Evolutionary conservation across 805 yeast genomes (phyloP).

Genomic region (Saccharomyces eubayanus): DNA sequence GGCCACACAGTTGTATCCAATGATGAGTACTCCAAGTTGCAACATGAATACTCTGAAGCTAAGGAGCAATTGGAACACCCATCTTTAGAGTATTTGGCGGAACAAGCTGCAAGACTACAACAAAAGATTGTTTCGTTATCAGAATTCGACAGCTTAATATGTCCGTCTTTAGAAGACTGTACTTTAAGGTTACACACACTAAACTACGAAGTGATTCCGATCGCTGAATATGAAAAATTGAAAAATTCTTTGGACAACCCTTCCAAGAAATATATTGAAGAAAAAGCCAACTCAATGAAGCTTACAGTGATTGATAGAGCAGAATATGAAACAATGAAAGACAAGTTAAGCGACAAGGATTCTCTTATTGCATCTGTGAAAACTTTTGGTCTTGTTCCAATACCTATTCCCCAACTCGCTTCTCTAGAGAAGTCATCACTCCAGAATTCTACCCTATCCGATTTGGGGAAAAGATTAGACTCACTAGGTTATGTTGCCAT

Average conservation of each 20-base stretch:
- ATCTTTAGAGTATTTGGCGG: slow-evolving; percentile 4
- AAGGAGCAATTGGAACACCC: slow-evolving; percentile 2
- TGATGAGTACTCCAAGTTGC: slow-evolving; percentile 7
- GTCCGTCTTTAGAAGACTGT: neutral
- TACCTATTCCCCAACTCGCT: slow-evolving; percentile 10
- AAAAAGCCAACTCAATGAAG: slow-evolving; percentile 15
- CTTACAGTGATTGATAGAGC: slow-evolving; percentile 10
- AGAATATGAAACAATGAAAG: slow-evolving; percentile 8
- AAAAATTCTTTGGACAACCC: slow-evolving; percentile 18
- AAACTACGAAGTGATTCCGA: neutral
- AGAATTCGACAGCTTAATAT: neutral
- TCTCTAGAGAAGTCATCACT: slow-evolving; percentile 5
- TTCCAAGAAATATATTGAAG: slow-evolving; percentile 9
- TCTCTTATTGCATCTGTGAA: slow-evolving; percentile 8
- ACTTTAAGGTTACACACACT: neutral
- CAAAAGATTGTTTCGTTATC: neutral
- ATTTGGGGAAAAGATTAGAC: slow-evolving; percentile 6
- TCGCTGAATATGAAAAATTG: slow-evolving; percentile 12
- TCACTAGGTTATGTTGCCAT: slow-evolving; percentile 11
- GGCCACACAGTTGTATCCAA: slow-evolving; percentile 5
- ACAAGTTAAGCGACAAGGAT: slow-evolving; percentile 5
- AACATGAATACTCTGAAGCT: neutral
- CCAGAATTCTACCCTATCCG: slow-evolving; percentile 3
- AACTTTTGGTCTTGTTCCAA: slow-evolving; percentile 11
- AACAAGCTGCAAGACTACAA: slow-evolving; percentile 2